These are phyloP conservation scores for Metarhizium humberi DNA, from an alignment of 2,329 filamentous ascomycete species.

Conservation along the genomic window DNA sequence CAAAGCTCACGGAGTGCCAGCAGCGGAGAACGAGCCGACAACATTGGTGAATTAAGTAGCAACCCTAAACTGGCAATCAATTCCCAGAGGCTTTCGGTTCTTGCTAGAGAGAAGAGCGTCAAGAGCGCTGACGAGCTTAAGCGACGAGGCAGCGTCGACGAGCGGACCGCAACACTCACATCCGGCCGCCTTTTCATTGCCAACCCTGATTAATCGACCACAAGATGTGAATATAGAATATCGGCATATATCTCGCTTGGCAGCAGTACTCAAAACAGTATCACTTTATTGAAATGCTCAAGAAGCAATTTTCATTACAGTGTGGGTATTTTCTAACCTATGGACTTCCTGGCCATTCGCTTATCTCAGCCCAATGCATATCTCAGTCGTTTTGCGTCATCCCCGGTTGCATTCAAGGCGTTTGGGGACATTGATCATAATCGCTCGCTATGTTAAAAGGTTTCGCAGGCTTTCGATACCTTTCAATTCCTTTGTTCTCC, in stretches of 20 bases:
- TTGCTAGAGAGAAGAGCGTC: conserved; percentile 55
- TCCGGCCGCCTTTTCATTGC: conserved; percentile 72
- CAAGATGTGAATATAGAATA: background rate
- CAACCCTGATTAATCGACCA: conserved; percentile 56
- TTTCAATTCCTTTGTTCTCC: conserved; percentile 4
- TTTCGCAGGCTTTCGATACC: conserved; percentile 17
- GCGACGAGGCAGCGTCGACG: conserved; percentile 74
- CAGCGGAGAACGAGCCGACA: conserved; percentile 52
- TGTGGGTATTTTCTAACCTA: background rate
- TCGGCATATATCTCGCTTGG: background rate
- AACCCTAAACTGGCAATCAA: conserved; percentile 47
- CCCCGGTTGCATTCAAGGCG: conserved; percentile 10
- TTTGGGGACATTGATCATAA: conserved; percentile 10
- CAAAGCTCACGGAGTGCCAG: conserved; percentile 45
- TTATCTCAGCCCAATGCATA: too few relatives aligned
- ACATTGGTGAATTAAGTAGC: conserved; percentile 43
- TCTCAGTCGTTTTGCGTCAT: background rate
- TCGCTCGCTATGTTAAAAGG: conserved; percentile 11
- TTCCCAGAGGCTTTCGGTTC: conserved; percentile 45
- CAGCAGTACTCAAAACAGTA: background rate
- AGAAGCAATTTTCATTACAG: background rate
- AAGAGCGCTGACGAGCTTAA: conserved; percentile 63
- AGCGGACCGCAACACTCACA: conserved; percentile 67
- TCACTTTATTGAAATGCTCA: background rate
- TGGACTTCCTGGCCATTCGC: background rate